phyloP scores from a whole-genome alignment of 352 stramenopile genomes.

The Phytopythium litorale region DNA sequence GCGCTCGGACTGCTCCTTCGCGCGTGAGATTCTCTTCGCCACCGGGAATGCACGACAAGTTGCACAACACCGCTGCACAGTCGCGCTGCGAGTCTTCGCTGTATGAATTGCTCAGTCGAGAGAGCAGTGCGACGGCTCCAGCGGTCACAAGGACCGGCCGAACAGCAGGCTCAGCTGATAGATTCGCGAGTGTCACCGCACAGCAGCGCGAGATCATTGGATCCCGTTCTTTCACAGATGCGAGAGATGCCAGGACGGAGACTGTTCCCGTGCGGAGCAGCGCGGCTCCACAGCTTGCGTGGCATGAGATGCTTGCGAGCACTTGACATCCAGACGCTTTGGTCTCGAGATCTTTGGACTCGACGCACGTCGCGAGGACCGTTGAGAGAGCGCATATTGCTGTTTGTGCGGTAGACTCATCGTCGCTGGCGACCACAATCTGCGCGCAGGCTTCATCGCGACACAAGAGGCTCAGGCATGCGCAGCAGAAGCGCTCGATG shows the following conservation, averaged over 20 bases:
- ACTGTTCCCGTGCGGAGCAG: constrained; percentile 52
- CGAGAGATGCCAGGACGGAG: constrained; percentile 49
- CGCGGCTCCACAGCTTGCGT: constrained; percentile 50
- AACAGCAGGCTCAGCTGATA: constrained; percentile 49
- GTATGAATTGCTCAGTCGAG: constrained; percentile 73
- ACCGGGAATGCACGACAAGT: constrained; percentile 54
- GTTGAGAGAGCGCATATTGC: constrained; percentile 27
- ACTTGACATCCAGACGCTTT: constrained; percentile 77
- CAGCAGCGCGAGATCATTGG: constrained; percentile 56
- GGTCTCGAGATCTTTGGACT: constrained; percentile 55
- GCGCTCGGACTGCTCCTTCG: constrained; percentile 55
- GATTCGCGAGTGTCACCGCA: constrained; percentile 62
- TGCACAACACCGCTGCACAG: constrained; percentile 68
- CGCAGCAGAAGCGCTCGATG: constrained; percentile 69
- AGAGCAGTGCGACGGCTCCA: constrained; percentile 44
- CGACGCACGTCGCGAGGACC: constrained; percentile 53
- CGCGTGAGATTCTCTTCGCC: constrained; percentile 43
- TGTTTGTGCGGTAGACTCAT: neutral
- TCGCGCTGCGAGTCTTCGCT: constrained; percentile 79
- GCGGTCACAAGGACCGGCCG: constrained; percentile 43
- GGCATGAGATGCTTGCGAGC: constrained; percentile 67
- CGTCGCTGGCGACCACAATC: constrained; percentile 34
- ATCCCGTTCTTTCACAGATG: constrained; percentile 42
- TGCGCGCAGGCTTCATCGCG: constrained; percentile 59
- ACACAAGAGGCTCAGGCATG: constrained; percentile 66